Evolutionary conservation across 2,329 filamentous ascomycete genomes (phyloP).

Genomic region (Bipolaris sorokiniana): DNA sequence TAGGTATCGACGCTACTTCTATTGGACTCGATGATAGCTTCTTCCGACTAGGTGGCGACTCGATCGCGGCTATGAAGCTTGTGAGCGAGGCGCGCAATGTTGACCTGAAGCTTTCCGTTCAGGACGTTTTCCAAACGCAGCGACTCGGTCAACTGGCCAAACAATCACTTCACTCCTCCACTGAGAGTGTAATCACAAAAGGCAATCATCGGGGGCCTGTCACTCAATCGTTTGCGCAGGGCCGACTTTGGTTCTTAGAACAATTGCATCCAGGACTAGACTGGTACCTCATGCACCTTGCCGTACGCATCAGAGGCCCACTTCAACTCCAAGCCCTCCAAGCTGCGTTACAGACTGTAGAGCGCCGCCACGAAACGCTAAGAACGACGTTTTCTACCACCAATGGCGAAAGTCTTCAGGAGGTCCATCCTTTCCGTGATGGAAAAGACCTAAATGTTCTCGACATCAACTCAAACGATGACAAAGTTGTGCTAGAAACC

Average conservation of each 20-base stretch:
- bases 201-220: background rate
- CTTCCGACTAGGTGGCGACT: conserved; percentile 33
- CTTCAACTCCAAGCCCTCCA: conserved; percentile 1
- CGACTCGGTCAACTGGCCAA: background rate
- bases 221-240: conserved; percentile 2
- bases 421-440: background rate
- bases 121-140: background rate
- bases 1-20: background rate
- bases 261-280: conserved; percentile 1
- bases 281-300: conserved; percentile 3
- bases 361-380: conserved; percentile 4
- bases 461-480: background rate
- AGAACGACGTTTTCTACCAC: background rate
- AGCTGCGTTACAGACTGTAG: background rate
- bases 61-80: conserved; percentile 35
- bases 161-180: background rate
- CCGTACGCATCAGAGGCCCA: background rate
- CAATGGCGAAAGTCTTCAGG: background rate
- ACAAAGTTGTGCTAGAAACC: conserved; percentile 12
- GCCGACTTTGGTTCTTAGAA: conserved; percentile 6
- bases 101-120: background rate
- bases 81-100: conserved; percentile 17
- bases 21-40: conserved; percentile 25
- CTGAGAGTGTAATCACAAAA: background rate
- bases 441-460: background rate